Evolutionary conservation across 805 yeast species (phyloP).

Genomic region (Pichia pseudocactophila): DNA sequence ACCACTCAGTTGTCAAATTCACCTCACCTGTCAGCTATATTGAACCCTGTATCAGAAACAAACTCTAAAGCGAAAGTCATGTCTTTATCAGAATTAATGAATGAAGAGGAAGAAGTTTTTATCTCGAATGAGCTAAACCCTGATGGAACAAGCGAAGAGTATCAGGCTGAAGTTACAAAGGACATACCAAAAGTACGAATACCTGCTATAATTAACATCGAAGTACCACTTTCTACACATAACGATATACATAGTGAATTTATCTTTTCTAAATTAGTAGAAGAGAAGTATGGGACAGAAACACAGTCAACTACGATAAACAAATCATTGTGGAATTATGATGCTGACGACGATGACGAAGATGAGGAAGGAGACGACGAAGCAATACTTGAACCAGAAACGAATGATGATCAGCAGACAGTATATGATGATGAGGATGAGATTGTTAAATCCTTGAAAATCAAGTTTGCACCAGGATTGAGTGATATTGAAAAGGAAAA

Average conservation of each 20-base stretch:
- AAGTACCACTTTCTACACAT: slow-evolving; percentile 28
- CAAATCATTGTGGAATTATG: slow-evolving; percentile 30
- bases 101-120: neutral
- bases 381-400: slow-evolving; percentile 15
- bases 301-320: slow-evolving; percentile 28
- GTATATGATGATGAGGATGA: slow-evolving; percentile 25
- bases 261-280: slow-evolving; percentile 66
- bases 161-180: neutral
- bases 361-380: slow-evolving; percentile 20
- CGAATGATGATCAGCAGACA: neutral
- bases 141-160: neutral
- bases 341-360: slow-evolving; percentile 34
- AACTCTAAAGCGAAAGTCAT: no score
- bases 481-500: slow-evolving; percentile 27
- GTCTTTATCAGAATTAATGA: neutral
- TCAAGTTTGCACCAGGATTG: slow-evolving; percentile 27
- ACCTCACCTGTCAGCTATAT: no score
- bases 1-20: no score
- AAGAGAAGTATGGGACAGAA: slow-evolving; percentile 75
- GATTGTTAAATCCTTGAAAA: slow-evolving; percentile 22
- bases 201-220: slow-evolving; percentile 12
- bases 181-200: neutral
- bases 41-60: no score
- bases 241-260: slow-evolving; percentile 58
- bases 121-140: neutral